Conservation (phyloP, 345 rosid species). For the Murraya koenigii region DNA sequence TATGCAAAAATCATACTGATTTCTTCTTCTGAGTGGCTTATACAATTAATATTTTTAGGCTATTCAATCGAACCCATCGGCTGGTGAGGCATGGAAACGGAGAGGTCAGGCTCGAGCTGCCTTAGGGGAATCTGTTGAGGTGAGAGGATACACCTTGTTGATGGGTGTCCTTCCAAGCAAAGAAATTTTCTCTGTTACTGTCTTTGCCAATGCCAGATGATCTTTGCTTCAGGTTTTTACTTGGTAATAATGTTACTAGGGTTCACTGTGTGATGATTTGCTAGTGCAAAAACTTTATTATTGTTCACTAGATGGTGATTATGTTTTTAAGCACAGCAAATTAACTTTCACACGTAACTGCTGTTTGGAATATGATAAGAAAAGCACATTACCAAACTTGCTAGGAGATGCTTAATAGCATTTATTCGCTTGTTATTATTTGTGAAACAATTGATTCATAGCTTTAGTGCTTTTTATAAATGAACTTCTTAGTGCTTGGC, state of each 20-base stretch:
- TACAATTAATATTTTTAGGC: slow-evolving; percentile 48
- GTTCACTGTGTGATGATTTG: background rate
- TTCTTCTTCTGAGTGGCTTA: slow-evolving; percentile 11
- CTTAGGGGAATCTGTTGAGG: slow-evolving; percentile 81
- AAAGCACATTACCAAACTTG: background rate
- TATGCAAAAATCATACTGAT: background rate
- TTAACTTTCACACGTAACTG: background rate
- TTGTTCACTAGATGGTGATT: slow-evolving; percentile 7
- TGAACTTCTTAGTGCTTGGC: background rate
- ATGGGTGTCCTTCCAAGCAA: slow-evolving; percentile 7
- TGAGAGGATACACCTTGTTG: slow-evolving; percentile 28
- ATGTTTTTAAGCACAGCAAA: slow-evolving; percentile 4
- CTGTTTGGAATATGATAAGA: slow-evolving; percentile 11
- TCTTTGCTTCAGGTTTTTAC: slow-evolving; percentile 5
- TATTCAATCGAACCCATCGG: slow-evolving; percentile 78
- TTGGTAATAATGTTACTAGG: background rate
- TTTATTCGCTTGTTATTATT: background rate
- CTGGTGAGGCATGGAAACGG: slow-evolving; percentile 99
- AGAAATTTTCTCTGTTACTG: background rate
- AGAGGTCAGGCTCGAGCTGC: slow-evolving; percentile 99
- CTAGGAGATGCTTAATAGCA: background rate
- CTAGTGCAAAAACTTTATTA: slow-evolving; percentile 3
- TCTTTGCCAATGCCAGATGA: slow-evolving; percentile 3
- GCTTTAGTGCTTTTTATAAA: slow-evolving; percentile 10
- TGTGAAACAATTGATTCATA: slow-evolving; percentile 9